Conservation (phyloP, 2,329 filamentous ascomycete species). For the Arthroderma sp. region DNA sequence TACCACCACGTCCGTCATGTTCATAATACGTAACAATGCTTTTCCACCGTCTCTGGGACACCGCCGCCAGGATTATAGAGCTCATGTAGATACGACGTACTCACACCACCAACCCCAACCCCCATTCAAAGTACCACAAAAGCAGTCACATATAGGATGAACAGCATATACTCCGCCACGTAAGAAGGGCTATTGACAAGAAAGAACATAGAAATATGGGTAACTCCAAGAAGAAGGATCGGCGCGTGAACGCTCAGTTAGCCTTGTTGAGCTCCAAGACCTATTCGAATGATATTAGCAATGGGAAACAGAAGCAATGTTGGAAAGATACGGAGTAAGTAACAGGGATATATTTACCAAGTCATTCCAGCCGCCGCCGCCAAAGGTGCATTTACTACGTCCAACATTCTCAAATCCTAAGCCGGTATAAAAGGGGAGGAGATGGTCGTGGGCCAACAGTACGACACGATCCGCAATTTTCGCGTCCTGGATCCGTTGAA, state of each 20-base stretch:
- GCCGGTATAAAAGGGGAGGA: slow-evolving; percentile 64
- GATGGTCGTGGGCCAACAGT: slow-evolving; percentile 62
- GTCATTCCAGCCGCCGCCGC: slow-evolving; percentile 69
- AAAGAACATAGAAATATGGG: background rate
- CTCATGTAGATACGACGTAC: background rate
- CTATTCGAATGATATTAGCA: slow-evolving; percentile 4
- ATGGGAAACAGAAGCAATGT: too few relatives aligned
- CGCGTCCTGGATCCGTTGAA: slow-evolving; percentile 61
- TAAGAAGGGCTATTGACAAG: background rate
- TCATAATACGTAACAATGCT: background rate
- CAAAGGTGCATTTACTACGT: slow-evolving; percentile 57
- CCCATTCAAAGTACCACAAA: background rate
- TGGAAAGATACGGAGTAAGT: background rate
- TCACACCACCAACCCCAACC: background rate
- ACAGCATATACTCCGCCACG: background rate
- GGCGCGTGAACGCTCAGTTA: background rate
- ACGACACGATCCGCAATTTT: slow-evolving; percentile 60
- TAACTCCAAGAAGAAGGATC: background rate
- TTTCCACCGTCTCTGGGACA: background rate
- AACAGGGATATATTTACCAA: slow-evolving; percentile 51
- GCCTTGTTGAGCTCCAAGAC: slow-evolving; percentile 11
- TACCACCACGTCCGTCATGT: background rate
- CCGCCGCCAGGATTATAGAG: background rate
- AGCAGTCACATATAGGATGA: background rate
- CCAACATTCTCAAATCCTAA: slow-evolving; percentile 61